Percentiles rank a stretch among this genome's conserved stretches.
These are phyloP conservation scores for Botrytis aclada DNA, from an alignment of 2,329 filamentous ascomycete genomes.

Conservation along the genomic window DNA sequence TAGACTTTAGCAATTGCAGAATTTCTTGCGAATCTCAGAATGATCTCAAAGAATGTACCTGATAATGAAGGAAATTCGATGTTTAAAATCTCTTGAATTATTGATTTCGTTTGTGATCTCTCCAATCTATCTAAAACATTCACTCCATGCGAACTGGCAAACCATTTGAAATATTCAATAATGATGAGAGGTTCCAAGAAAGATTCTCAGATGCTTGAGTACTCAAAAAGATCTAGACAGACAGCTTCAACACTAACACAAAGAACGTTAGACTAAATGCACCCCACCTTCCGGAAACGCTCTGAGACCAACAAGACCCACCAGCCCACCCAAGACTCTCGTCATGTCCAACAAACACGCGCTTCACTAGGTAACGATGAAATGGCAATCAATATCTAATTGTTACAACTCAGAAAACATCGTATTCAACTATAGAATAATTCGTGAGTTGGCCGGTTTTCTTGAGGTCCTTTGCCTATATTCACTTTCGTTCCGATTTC, in stretches of 20 bases:
- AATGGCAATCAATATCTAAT: background rate
- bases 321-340: background rate
- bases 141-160: background rate
- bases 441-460: background rate
- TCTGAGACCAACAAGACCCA: background rate
- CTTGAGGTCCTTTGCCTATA: background rate
- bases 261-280: background rate
- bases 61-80: background rate
- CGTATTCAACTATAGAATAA: background rate
- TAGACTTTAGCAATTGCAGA: background rate
- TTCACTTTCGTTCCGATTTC: background rate
- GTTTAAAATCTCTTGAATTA: background rate
- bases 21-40: background rate
- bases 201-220: background rate
- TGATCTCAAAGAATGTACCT: background rate
- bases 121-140: background rate
- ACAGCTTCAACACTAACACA: background rate
- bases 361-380: background rate
- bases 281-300: slow-evolving; percentile 9
- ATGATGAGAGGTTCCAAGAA: background rate
- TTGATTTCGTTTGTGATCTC: background rate
- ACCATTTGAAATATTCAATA: background rate
- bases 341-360: slow-evolving; percentile 11
- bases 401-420: background rate
- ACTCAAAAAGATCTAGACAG: background rate